Evolutionary conservation across 176 grass and related monocot genomes (phyloP), one percentile per base, ranked within the genome.

Genomic region (Stipa capillata): DNA sequence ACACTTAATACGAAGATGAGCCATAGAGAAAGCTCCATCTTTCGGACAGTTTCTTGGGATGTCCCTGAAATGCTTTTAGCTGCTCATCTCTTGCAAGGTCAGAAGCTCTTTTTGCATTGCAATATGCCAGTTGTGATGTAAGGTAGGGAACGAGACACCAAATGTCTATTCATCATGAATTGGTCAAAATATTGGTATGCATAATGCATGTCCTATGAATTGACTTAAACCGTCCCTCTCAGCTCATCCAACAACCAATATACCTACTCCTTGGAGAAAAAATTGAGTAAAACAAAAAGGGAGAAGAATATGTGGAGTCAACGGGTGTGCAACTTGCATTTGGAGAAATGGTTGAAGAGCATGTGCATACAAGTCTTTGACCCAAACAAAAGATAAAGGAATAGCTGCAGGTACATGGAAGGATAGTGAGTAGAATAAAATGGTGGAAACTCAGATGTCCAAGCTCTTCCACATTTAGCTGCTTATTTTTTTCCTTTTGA

Each of bases 1-100:
- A 60, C 36, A 69, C 34, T 32, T 15, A 89, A 62, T 15, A 52
- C 72, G 66, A 89, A 37, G 61, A 84, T 1, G 21, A 84, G 43
- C 76, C 82, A 80, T 60, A 69, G 60, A 75, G 52, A 67, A 60
- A 84, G 15, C 69, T 52, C 62, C 87, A 89, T 89, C 13, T 48
- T 7, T 79, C n/a, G 76, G 70, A 12, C 7, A 76, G 82, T 28
- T 69, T 18, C 69, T 89, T 43, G 27, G 62, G 61, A 31, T 80
- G 43, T 23, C 9, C 11, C 82, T 80, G 82, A n/a, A 62, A 23
- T 63, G 51, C 52, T 43, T 77, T 74, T 79, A 79, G 80, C 4
- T 50, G 49, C 23, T 79, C 86, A 84, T 79, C 31, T 50, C 20
- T 27, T 83, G 52, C 13, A 41, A 79, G 50, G 81, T 60, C 67